Evolutionary conservation across 2,329 filamentous ascomycete species (phyloP), one percentile per base, ranked within the genome.

Genomic region (Zasmidium cellare): DNA sequence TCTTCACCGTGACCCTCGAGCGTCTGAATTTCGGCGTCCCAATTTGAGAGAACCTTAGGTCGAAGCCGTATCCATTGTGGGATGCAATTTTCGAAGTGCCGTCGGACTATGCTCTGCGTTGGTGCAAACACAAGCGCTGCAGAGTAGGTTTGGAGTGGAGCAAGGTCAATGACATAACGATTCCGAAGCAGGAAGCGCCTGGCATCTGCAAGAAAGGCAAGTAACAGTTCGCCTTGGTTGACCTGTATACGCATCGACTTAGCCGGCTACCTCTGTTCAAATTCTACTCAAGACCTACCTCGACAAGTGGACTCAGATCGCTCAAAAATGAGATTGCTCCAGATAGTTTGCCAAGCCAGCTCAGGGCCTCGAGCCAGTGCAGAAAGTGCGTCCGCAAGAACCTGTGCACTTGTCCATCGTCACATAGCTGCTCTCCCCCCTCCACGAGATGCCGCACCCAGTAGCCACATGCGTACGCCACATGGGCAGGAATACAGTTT

Each of bases 281-380:
- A 38, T 3, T 24, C 5, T 38, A 23, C 6, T 45, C 9, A 5
- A 7, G 9, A 54, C 41, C n/a, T 47, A 54, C 51, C 38, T 54
- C 16, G 2, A 54, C 44, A 7, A 31, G 7, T 5, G 51, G n/a
- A 20, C 47, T 9, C 14, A 54, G n/a, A 16, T 28, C 24, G n/a
- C 7, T 47, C 7, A 54, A 6, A n/a, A 23, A 20, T 18, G 9
- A 3, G 44, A 58, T 51, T 2, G 35, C 73, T n/a, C 55, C 64
- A 47, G 62, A 59, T 6, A 71, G 60, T 38, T 63, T 58, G 9
- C 53, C 47, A 16, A 75, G 58, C 3, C 77, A 68, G 47, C 75
- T 74, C 2, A 80, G 68, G 28, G 74, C 72, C 56, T 81, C 77
- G 2, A 81, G 65, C 77, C 76, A 80, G 53, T 79, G 66, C 2